Evolutionary conservation across 225 moss, liverwort and hornwort genomes (phyloP).

Genomic region (Asterella californica): DNA sequence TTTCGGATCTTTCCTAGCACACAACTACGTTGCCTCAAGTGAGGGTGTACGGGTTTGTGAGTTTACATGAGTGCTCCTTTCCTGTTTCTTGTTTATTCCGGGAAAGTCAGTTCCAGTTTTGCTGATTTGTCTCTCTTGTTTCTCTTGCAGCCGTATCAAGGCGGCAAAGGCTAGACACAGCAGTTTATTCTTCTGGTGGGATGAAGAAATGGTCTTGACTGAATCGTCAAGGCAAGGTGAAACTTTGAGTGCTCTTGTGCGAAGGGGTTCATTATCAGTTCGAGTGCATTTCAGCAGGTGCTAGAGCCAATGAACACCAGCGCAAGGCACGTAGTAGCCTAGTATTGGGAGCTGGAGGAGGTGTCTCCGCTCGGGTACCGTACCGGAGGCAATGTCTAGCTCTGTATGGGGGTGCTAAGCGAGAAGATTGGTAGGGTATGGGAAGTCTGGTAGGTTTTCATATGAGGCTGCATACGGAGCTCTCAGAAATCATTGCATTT

Average conservation of each 20-base stretch:
- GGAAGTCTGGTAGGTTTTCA: conserved; percentile 58
- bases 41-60: not conserved
- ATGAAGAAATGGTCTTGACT: conserved; percentile 30
- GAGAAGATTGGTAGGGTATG: conserved; percentile 75
- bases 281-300: conserved; percentile 51
- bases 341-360: conserved; percentile 74
- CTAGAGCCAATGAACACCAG: conserved; percentile 58
- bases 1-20: no score
- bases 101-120: not conserved
- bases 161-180: conserved; percentile 45
- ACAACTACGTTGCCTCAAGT: no score
- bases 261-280: conserved; percentile 30
- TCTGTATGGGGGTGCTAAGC: conserved; percentile 63
- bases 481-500: conserved; percentile 66
- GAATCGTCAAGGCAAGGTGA: conserved; percentile 28
- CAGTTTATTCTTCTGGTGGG: conserved; percentile 19
- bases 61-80: not conserved
- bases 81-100: not conserved
- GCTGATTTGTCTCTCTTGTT: conserved; percentile 29
- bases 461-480: conserved; percentile 57
- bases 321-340: conserved; percentile 61
- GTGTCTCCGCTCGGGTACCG: conserved; percentile 41
- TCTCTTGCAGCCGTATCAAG: conserved; percentile 61
- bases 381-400: conserved; percentile 48
- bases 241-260: conserved; percentile 28